Evolutionary conservation across 352 stramenopile species (phyloP), one percentile per base, ranked within the genome.

Genomic region (Lagenidium giganteum): DNA sequence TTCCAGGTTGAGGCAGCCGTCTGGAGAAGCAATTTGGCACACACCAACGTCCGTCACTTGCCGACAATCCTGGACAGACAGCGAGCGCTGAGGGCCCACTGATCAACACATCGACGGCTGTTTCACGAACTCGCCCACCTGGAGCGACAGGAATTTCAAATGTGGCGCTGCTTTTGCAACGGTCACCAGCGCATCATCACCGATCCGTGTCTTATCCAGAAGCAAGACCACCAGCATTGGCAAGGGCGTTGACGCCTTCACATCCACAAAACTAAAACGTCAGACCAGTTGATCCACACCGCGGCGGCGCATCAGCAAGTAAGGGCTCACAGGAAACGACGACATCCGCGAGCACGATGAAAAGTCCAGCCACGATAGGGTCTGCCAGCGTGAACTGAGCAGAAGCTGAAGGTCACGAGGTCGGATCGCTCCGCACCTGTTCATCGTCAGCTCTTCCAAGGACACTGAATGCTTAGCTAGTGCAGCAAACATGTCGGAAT

Each of bases 111-210:
- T 34, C 13, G 17, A 17, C 47, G 6, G n/a, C n/a, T n/a, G n/a
- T n/a, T n/a, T n/a, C n/a, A n/a, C n/a, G n/a, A n/a, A n/a, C n/a
- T n/a, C n/a, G n/a, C n/a, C n/a, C 44, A 83, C 71, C 60, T 85
- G 70, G 30, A 89, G 62, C 7, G 77, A 89, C 25, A 89, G 45
- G 21, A 83, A 87, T 34, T 71, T 69, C 8, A 89, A 36, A 14
- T 58, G 54, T 9, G 62, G 49, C 21, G 55, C 62, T 2, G 67
- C 39, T 20, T 30, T 37, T 18, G 64, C 42, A 20, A 85, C 64
- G 17, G 60, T 52, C 31, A 22, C 26, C 20, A 87, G 47, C 1
- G 59, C 71, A 18, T 66, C 53, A 37, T 89, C 64, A 16, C 59
- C 58, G 17, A 87, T 67, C 14, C 42, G 37, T 2, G 70, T 84